Base-by-base conservation (phyloP, 306 rosid species). In the Acacia melanoxylon region DNA sequence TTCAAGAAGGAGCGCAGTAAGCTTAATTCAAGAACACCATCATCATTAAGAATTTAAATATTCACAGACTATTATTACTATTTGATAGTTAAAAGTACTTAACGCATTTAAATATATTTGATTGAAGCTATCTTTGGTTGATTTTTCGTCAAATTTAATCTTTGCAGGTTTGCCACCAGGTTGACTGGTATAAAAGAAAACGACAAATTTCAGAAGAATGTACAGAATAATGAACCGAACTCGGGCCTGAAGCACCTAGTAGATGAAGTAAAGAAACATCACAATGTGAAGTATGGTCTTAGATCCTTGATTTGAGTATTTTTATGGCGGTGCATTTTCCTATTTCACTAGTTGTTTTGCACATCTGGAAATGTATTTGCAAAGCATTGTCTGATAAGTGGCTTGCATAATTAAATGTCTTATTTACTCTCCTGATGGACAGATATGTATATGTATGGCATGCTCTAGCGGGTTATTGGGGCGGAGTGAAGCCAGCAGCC, bases 1-100 rank as follows among this genome's bases (percentile, higher is more conserved):
- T 93, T 19, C 99, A 93, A 87, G 94, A 93, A 89, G 99, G 99
- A 86, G 97, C 99, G 82, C 99, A 93, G 99, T 95, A 93, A 92
- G n/a, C 72, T 67, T 37, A 17, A 10, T 37, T 33, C 14, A 37
- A 37, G 41, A 19, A 19, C 68, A 4, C 11, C 13, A 33, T 37
- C 14, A 35, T 67, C 20, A 19, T 35, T 67, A 17, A 19, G 46
- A 45, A 37, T 67, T 35, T 20, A 35, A 10, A 19, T 35, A 67
- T 19, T 67, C 46, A 8, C 46, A 8, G 15, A 19, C 72, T 67
- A 67, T 20, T 35, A 4, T 33, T 33, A 33, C 7, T 31, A 58
- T 2, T 37, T 58, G 29, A 69, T n/a, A 6, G 62, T 20, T 3
- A 20, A 8, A 17, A 20, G 62, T 19, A n/a, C 3, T 19, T 54